Conservation (phyloP, 768 basidiomycete genomes). For the Boletus tomentosulus region DNA sequence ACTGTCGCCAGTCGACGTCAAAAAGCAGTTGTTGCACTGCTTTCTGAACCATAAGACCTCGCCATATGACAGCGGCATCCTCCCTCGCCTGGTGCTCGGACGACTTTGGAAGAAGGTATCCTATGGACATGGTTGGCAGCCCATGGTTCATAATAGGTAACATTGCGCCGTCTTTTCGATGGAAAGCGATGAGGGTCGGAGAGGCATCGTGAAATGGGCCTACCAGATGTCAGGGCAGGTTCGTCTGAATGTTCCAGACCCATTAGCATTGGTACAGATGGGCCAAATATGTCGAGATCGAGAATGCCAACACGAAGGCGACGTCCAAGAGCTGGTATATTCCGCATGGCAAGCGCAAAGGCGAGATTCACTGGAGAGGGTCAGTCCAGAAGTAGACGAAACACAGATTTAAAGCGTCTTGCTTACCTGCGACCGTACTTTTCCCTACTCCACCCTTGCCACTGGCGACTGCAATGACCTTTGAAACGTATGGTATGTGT, state of each 20-base stretch:
- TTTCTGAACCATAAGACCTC: slow-evolving; percentile 97
- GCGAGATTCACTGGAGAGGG: slow-evolving; percentile 68
- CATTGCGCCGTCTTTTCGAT: slow-evolving; percentile 61
- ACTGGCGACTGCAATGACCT: slow-evolving; percentile 80
- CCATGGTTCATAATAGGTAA: slow-evolving; percentile 85
- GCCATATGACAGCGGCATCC: slow-evolving; percentile 88
- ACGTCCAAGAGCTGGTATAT: slow-evolving; percentile 28
- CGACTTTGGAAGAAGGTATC: slow-evolving; percentile 74
- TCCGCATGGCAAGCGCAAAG: slow-evolving; percentile 57
- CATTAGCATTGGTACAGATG: slow-evolving; percentile 90
- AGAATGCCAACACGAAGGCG: slow-evolving; percentile 76
- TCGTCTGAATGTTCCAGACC: slow-evolving; percentile 77
- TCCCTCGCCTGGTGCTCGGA: slow-evolving; percentile 45
- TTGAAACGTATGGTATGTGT: slow-evolving; percentile 67
- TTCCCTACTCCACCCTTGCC: slow-evolving; percentile 98
- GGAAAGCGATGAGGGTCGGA: neutral
- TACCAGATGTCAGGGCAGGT: slow-evolving; percentile 70
- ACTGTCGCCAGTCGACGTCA: slow-evolving; percentile 83
- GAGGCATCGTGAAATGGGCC: slow-evolving; percentile 16
- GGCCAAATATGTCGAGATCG: slow-evolving; percentile 95
- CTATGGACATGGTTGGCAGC: slow-evolving; percentile 95
- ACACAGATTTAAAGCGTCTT: neutral
- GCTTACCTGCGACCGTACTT: slow-evolving; percentile 83
- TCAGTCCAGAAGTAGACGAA: slow-evolving; percentile 7
- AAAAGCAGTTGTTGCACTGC: slow-evolving; percentile 95